Conservation (phyloP, 2,329 filamentous ascomycete species). For the Alternaria incomplexa region DNA sequence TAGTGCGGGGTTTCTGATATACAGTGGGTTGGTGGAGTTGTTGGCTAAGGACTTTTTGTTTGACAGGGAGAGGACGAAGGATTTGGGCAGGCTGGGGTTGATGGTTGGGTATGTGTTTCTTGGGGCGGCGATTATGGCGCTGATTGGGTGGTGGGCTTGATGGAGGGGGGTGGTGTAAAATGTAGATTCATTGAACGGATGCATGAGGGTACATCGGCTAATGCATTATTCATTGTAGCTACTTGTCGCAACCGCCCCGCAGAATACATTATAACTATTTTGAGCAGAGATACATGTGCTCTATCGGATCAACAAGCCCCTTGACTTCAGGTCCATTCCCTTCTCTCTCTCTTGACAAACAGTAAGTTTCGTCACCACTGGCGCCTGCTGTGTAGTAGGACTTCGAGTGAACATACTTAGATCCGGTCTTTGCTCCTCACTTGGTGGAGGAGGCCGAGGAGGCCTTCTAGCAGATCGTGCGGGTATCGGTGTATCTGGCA, state of each 20-base stretch:
- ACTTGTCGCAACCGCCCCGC: background rate
- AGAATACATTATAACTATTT: background rate
- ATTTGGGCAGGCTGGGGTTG: background rate
- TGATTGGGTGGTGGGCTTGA: slow-evolving; percentile 7
- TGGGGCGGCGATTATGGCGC: slow-evolving; percentile 1
- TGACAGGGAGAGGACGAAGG: slow-evolving; percentile 3
- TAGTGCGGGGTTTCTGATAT: slow-evolving; percentile 6
- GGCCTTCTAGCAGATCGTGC: slow-evolving; percentile 13
- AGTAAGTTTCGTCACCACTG: slow-evolving; percentile 11
- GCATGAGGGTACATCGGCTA: background rate
- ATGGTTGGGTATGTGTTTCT: slow-evolving; percentile 3
- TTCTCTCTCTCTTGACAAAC: background rate
- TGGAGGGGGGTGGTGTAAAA: too few relatives aligned
- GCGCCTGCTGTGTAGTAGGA: slow-evolving; percentile 8
- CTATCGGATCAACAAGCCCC: background rate
- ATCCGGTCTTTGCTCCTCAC: slow-evolving; percentile 27
- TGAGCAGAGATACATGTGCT: background rate
- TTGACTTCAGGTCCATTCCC: background rate
- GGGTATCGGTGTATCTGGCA: slow-evolving; percentile 19
- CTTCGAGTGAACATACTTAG: slow-evolving; percentile 25
- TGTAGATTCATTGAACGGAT: too few relatives aligned
- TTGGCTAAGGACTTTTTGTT: slow-evolving; percentile 8
- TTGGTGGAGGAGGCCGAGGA: slow-evolving; percentile 26
- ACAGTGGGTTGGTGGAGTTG: slow-evolving; percentile 5
- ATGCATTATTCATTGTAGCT: background rate